Evolutionary conservation across 2,329 filamentous ascomycete species (phyloP), one percentile per base, ranked within the genome.

Genomic region (Calonectria honghensis): DNA sequence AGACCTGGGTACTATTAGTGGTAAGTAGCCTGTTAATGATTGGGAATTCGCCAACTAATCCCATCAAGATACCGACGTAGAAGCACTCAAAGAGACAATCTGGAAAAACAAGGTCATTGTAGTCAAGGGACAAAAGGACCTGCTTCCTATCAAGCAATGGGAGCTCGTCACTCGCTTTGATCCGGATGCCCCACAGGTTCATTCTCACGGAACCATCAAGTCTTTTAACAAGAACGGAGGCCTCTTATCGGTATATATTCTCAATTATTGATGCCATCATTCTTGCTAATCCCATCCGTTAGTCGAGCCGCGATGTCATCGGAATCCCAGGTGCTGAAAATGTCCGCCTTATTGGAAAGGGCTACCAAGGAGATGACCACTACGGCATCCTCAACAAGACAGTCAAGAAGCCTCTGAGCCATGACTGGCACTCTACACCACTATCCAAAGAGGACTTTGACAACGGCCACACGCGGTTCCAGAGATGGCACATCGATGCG

Each of bases 281-380:
- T n/a, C 6, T 35, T 27, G n/a, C 57, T 61, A 3, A 61, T 18
- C 13, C 9, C 24, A 18, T 29, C 35, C n/a, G 11, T 27, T 31
- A 61, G 57, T 61, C 57, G 24, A 61, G 57, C 14, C 57, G 57
- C 13, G 57, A 61, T 29, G 57, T 61, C 11, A 61, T 61, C n/a
- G 57, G 57, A 5, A 61, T 61, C 14, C 57, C 57, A 18, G 57
- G 57, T 11, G 57, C 57, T 24, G 57, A 61, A 61, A 61, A 61
- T 27, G 57, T 61, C 4, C 57, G 57, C 27, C 35, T 61, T n/a
- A 61, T 61, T 1, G 57, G 57, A 61, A 61, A 61, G 35, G 57
- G 57, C 16, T 61, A 61, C 18, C 57, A 61, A 20, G 57, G 57
- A 10, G 11, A 24, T 18, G 35, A 61, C 16, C 57, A 61, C n/a